Base-by-base conservation (phyloP, 768 basidiomycete genomes). In the Mycena filopes region DNA sequence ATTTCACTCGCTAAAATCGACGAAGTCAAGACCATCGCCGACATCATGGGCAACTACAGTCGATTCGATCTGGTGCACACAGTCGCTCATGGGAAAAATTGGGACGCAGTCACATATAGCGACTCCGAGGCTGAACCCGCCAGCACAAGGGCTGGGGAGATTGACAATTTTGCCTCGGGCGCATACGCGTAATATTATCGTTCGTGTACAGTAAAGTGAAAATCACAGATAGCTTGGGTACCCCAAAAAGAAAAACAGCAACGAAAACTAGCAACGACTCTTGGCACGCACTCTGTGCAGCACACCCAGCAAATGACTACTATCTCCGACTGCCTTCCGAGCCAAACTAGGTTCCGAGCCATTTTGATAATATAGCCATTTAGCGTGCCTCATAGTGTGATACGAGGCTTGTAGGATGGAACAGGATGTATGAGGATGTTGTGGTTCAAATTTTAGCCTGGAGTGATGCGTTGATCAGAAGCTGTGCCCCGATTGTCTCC, bases 1-100 rank as follows among this genome's bases (percentile, higher is more conserved):
- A 74, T 76, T 45, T 74, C 73, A 20, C 66, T 75, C 7, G 67
- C 71, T 48, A 74, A 75, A 55, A 76, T 76, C 53, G 72, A 71
- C 43, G 74, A 75, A 46, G 73, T 74, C 18, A 76, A 75, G 60
- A 63, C 70, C 6, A 71, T 73, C 15, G 74, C 73, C 3, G 75
- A 76, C 47, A 72, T 67, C 5, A 68, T 70, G 60, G 75, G 75
- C 20, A 75, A 75, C 54, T 76, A 75, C 54, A 72, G 72, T 29
- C 69, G 75, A 13, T 65, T 71, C 42, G 75, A 76, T 51, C 70
- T 76, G 6, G 47, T 76, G 43, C 72, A 75, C 53, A 73, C 72
- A 20, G 72, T 74, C 12, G 74, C 68, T 10, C 66, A 73, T 42
- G 75, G 75, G 8, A 71, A 73, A 49, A 76, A 76, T 25, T 75